Base-by-base conservation (phyloP, 805 yeast genomes). In the Candida morakotiae region DNA sequence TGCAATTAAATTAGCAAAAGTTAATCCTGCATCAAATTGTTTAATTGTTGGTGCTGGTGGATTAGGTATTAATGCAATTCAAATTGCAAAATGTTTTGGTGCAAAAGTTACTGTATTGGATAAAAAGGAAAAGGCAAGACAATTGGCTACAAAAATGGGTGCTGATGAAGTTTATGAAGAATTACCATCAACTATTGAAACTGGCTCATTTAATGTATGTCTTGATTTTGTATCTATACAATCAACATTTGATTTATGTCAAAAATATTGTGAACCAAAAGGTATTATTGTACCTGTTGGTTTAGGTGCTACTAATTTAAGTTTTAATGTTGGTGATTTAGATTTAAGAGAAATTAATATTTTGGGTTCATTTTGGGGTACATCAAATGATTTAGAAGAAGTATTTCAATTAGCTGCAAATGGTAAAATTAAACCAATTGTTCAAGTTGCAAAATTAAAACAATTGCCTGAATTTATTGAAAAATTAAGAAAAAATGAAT, bases 211-310 rank as follows among this genome's bases (percentile, higher is more conserved):
- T 41, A 72, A 69, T 31, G 53, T 56, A n/a, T 56, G 60, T 37
- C 55, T 64, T 38, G 73, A 67, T 41, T 64, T 65, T 42, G 58
- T 58, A 23, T 70, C 71, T 1, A 42, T 50, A 28, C 67, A 58
- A 39, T 43, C 47, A 2, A 57, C 65, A 1, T 44, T 51, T 34
- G 57, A 56, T 30, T 33, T 31, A 17, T 56, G 60, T 30, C 62
- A 48, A 42, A 47, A 46, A 14, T 71, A 55, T 42, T 62, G 64
- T 25, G 55, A 51, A 19, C 35, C 48, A n/a, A 49, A 52, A 8
- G 77, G 77, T 5, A 56, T 53, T 25, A 60, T 72, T 26, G 54
- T 67, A 13, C 60, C 69, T 39, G 63, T 71, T 10, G 78, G 78
- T 1, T 52, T 72, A 42, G 75, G 71, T 1, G 51, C 51, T 19